A percentile compares a stretch with the other conserved stretches of the same genome.
phyloP scores from a whole-genome alignment of 805 yeast genomes.

The Kazachstania psychrophila region DNA sequence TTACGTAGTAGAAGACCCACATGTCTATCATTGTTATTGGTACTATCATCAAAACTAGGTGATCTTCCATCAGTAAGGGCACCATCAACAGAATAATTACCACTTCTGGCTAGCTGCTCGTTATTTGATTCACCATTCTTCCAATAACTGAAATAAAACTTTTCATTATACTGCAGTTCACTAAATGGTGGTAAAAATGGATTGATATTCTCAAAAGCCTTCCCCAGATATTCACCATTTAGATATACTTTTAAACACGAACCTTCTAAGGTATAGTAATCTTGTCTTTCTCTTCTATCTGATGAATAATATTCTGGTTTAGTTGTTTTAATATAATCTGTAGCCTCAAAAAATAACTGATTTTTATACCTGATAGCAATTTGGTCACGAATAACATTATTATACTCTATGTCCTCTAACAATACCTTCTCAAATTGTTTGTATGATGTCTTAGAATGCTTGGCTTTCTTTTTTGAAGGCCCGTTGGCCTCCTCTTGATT shows the following conservation, averaged over 20 bases:
- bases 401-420: conserved; percentile 22
- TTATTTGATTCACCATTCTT: conserved; percentile 15
- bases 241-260: conserved; percentile 63
- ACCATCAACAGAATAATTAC: conserved; percentile 1
- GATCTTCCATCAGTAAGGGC: background rate
- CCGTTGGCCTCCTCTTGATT: conserved; percentile 1
- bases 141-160: conserved; percentile 28
- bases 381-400: conserved; percentile 64
- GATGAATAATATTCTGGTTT: conserved; percentile 29
- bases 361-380: conserved; percentile 77
- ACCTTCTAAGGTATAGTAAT: conserved; percentile 31
- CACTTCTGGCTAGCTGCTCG: conserved; percentile 8
- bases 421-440: conserved; percentile 26
- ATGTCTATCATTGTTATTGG: conserved; percentile 2
- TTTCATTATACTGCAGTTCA: conserved; percentile 38
- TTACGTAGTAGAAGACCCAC: conserved; percentile 19
- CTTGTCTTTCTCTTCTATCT: conserved; percentile 29
- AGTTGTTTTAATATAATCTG: conserved; percentile 41
- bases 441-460: conserved; percentile 5
- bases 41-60: background rate
- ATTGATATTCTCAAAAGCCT: conserved; percentile 55
- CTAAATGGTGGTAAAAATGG: conserved; percentile 77
- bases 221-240: conserved; percentile 64
- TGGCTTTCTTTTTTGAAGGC: conserved; percentile 7
- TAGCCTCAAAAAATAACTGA: conserved; percentile 72